Evolutionary conservation across 352 stramenopile genomes (phyloP).

Genomic region (Globisporangium acanthophoron): DNA sequence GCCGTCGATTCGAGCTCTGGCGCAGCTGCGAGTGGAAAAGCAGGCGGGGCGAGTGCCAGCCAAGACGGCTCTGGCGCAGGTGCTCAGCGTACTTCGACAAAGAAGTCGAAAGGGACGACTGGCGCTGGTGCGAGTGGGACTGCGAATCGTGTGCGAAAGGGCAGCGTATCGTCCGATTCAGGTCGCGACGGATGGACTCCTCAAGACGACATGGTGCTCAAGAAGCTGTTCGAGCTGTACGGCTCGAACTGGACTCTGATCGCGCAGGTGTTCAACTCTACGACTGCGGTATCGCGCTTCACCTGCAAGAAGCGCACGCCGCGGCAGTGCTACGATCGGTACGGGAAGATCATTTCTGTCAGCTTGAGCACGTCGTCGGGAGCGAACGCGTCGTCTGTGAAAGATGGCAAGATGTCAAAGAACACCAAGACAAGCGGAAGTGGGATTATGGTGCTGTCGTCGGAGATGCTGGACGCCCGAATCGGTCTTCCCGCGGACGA

Average conservation of each 20-base stretch:
- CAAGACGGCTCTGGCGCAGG: constrained; percentile 16
- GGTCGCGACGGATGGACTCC: constrained; percentile 57
- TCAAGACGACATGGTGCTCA: constrained; percentile 72
- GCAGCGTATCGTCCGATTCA: constrained; percentile 51
- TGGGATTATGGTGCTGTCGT: constrained; percentile 32
- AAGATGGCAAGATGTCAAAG: constrained; percentile 33
- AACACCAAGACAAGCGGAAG: constrained; percentile 29
- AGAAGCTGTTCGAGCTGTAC: constrained; percentile 84
- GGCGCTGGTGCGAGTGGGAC: constrained; percentile 16
- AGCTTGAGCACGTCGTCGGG: constrained; percentile 14
- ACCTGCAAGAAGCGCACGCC: constrained; percentile 71
- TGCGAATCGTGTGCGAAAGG: constrained; percentile 35
- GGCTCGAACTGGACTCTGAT: constrained; percentile 86
- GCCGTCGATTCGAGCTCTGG: constrained; percentile 21
- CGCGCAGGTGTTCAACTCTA: constrained; percentile 75
- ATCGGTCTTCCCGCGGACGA: constrained; percentile 55
- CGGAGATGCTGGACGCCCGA: constrained; percentile 44
- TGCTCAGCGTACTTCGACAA: constrained; percentile 21
- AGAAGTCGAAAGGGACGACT: constrained; percentile 52
- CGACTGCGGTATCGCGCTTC: constrained; percentile 65
- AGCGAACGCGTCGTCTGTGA: constrained; percentile 14
- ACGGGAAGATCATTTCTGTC: constrained; percentile 77
- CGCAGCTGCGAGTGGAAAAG: background rate
- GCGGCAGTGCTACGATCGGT: constrained; percentile 83
- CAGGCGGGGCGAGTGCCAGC: constrained; percentile 11